Evolutionary conservation across 257 asterid genomes (phyloP), one percentile per base, ranked within the genome.

Genomic region (Nicotiana knightiana): DNA sequence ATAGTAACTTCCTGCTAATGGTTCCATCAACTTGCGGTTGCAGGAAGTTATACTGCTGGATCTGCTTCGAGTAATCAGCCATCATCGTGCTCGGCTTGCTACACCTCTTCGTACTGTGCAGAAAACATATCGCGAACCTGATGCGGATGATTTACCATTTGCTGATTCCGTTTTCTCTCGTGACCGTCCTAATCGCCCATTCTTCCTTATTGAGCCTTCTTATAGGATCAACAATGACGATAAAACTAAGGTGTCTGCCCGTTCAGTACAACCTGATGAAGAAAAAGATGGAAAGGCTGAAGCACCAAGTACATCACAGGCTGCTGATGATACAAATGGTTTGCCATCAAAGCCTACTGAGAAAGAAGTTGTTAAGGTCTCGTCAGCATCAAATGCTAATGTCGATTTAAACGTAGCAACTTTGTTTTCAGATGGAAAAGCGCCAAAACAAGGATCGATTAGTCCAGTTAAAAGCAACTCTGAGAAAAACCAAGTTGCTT

Each of bases 31-130:
- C 61, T 75, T 75, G 8, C 5, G 80, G 84, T 82, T 80, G 75
- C 90, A 96, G 98, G 99, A 96, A 87, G 89, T 93, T 67, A 84
- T 96, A 85, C 84, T 96, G 85, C 87, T 96, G 83, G 99, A 96
- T 90, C 91, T 96, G 75, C 97, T 96, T 76, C 88, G 98, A 91
- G 99, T 96, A 82, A 90, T 96, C 75, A 87, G 96, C 86, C 97
- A 96, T 85, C 98, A 96, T 80, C 93, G 94, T 33, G 99, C 99
- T 84, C 90, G 98, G 76, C 87, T 96, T 79, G 99, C 99, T 90
- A 94, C 99, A 86, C 99, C 99, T 81, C 91, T 96, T 76, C 98
- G 99, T 82, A 94, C 98, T 9, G 94, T 96, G 35, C 97, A 96
- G 87, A 96, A 92, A 89, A 82, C 91, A 77, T 88, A 81, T 76